Base-by-base conservation (phyloP, 371 early-diverging fungal species). In the Rhizomucor miehei region DNA sequence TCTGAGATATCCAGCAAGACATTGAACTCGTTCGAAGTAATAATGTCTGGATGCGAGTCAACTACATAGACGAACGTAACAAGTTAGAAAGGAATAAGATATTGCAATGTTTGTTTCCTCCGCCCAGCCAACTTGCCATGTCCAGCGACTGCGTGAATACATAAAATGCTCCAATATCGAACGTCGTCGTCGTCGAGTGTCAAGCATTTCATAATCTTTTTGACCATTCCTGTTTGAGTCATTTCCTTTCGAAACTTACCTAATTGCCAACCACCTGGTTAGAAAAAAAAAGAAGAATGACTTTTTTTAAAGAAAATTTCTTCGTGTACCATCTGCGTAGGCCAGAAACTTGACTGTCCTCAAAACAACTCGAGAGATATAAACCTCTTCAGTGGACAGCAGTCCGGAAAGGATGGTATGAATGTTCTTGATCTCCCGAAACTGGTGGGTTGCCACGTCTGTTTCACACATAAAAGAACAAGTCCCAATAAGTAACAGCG, bases 261-360 rank as follows among this genome's bases (percentile, higher is more conserved):
- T 62, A 49, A 14, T 9, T 37, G n/a, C n/a, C n/a, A n/a, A n/a
- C n/a, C n/a, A n/a, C n/a, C n/a, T n/a, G n/a, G n/a, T 14, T 14
- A 23, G 5, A 34, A 21, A n/a, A n/a, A n/a, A n/a, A n/a, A n/a
- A n/a, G n/a, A n/a, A n/a, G n/a, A n/a, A n/a, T n/a, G n/a, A n/a
- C n/a, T n/a, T n/a, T n/a, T n/a, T n/a, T n/a, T n/a, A n/a, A n/a
- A 29, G 8, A 29, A 5, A 29, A 29, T 8, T 8, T 37, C 11
- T 14, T 41, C 3, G 11, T 12, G 3, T 69, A 83, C 84, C 71
- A 60, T 91, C 84, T 0, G 80, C 71, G 25, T 80, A 67, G 0
- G 82, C 84, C 68, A 92, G 72, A 52, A 85, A 87, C 60, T 89
- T 89, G 48, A 90, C 65, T 0, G 85, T 86, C 35, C 92, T 61